These are phyloP conservation scores for Suhomyces prunicola DNA, from an alignment of 805 yeast species.

Conservation along the genomic window DNA sequence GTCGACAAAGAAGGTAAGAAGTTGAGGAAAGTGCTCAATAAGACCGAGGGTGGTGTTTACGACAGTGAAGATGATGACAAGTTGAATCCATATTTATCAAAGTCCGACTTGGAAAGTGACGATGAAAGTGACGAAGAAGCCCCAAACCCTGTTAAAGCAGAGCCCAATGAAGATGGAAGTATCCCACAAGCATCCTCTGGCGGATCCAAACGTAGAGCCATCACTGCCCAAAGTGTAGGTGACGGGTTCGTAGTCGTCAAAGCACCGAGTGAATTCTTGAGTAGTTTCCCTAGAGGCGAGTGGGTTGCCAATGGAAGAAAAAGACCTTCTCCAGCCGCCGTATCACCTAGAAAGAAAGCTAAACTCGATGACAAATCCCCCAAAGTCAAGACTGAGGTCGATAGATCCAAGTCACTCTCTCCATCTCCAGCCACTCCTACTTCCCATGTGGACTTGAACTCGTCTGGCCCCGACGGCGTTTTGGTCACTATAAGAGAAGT, in stretches of 20 bases:
- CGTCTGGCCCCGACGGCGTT: slow-evolving; percentile 36
- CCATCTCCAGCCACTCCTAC: slow-evolving; percentile 11
- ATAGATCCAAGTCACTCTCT: slow-evolving; percentile 14
- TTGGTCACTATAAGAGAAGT: slow-evolving; percentile 73
- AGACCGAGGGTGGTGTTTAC: slow-evolving; percentile 85
- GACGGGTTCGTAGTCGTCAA: slow-evolving; percentile 54
- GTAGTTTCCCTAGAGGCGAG: slow-evolving; percentile 71
- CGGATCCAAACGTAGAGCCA: slow-evolving; percentile 3
- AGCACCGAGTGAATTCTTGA: slow-evolving; percentile 58
- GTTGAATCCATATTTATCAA: slow-evolving; percentile 70
- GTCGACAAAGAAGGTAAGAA: slow-evolving; percentile 90
- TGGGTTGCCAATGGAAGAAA: slow-evolving; percentile 71
- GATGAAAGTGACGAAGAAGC: slow-evolving; percentile 49
- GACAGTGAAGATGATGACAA: slow-evolving; percentile 69
- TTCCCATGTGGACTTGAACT: slow-evolving; percentile 25
- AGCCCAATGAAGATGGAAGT: slow-evolving; percentile 22
- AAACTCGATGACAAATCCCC: slow-evolving; percentile 32
- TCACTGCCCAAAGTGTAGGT: slow-evolving; percentile 26
- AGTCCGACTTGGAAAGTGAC: slow-evolving; percentile 57
- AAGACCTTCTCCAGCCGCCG: slow-evolving; percentile 22
- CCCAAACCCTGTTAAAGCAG: slow-evolving; percentile 28
- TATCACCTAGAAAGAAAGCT: slow-evolving; percentile 37
- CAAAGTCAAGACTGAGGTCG: slow-evolving; percentile 18
- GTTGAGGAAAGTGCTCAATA: slow-evolving; percentile 75
- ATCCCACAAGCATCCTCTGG: slow-evolving; percentile 2